Evolutionary conservation across 805 yeast species (phyloP).

Genomic region (Hanseniaspora clermontiae): DNA sequence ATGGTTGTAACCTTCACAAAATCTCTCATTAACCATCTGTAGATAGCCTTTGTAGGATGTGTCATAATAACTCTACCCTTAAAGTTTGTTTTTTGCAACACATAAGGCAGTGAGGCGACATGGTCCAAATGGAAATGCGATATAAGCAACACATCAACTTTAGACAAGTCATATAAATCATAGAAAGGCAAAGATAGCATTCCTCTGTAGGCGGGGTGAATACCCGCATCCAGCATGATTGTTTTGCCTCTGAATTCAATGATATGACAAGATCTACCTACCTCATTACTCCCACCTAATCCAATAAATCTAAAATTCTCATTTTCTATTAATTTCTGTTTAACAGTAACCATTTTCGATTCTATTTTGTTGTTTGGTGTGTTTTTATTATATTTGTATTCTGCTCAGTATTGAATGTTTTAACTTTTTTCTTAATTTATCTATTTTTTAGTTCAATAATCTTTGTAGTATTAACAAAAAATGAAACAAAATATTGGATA

Average conservation of each 20-base stretch:
- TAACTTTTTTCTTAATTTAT: background rate
- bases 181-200: conserved; percentile 85
- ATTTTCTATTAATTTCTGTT: conserved; percentile 17
- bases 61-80: conserved; percentile 97
- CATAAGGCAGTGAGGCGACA: conserved; percentile 95
- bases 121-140: conserved; percentile 97
- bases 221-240: conserved; percentile 94
- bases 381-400: background rate
- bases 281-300: conserved; percentile 97
- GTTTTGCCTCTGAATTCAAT: conserved; percentile 86
- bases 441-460: no score
- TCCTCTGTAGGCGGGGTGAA: conserved; percentile 91
- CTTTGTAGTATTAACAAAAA: no score
- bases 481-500: no score
- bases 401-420: background rate
- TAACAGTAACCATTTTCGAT: background rate
- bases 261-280: conserved; percentile 91
- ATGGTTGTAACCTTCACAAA: conserved; percentile 76
- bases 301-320: conserved; percentile 59
- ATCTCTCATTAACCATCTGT: conserved; percentile 88
- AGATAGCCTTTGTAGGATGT: conserved; percentile 96
- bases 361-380: background rate
- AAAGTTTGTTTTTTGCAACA: conserved; percentile 91
- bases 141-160: conserved; percentile 72
- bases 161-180: conserved; percentile 84